Percentiles rank a stretch among this genome's conserved stretches.
Evolutionary conservation across 768 basidiomycete genomes (phyloP).

Genomic region (Rhodotorula graminis): DNA sequence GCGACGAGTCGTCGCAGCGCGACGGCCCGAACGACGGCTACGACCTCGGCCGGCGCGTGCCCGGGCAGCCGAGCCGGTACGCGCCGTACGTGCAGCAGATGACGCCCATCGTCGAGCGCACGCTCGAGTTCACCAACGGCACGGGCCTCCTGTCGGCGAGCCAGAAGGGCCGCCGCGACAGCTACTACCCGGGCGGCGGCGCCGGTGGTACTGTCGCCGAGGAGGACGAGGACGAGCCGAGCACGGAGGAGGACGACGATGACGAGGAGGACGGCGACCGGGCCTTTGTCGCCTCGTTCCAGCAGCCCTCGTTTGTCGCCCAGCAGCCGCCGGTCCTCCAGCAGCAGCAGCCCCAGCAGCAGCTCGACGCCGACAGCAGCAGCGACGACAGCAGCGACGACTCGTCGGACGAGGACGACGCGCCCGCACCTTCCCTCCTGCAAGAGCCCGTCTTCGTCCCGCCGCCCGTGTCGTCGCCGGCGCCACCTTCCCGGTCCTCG

Average conservation of each 20-base stretch:
- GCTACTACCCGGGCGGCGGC: slow-evolving; percentile 10
- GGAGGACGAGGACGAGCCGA: slow-evolving; percentile 40
- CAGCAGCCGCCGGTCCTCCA: neutral
- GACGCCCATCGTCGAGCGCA: slow-evolving; percentile 96
- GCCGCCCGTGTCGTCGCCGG: neutral
- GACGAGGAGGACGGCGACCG: slow-evolving; percentile 18
- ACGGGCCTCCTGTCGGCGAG: slow-evolving; percentile 5
- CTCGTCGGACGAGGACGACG: slow-evolving; percentile 19
- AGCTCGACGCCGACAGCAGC: slow-evolving; percentile 35
- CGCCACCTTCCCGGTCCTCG: slow-evolving; percentile 18
- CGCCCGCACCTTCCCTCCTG: neutral
- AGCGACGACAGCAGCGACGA: slow-evolving; percentile 9
- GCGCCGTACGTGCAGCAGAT: slow-evolving; percentile 68
- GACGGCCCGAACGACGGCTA: slow-evolving; percentile 54
- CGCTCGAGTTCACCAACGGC: slow-evolving; percentile 65
- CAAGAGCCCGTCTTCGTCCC: neutral
- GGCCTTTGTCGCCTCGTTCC: slow-evolving; percentile 29
- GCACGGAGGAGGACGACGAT: slow-evolving; percentile 30
- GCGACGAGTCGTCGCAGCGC: slow-evolving; percentile 6
- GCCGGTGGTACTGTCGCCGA: neutral
- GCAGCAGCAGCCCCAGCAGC: slow-evolving; percentile 42
- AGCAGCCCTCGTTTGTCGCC: slow-evolving; percentile 41
- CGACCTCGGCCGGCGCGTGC: slow-evolving; percentile 33
- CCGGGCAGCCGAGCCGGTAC: slow-evolving; percentile 35
- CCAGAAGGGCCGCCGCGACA: slow-evolving; percentile 14